phyloP scores from a whole-genome alignment of 805 yeast species.

The Candida silvatica region DNA sequence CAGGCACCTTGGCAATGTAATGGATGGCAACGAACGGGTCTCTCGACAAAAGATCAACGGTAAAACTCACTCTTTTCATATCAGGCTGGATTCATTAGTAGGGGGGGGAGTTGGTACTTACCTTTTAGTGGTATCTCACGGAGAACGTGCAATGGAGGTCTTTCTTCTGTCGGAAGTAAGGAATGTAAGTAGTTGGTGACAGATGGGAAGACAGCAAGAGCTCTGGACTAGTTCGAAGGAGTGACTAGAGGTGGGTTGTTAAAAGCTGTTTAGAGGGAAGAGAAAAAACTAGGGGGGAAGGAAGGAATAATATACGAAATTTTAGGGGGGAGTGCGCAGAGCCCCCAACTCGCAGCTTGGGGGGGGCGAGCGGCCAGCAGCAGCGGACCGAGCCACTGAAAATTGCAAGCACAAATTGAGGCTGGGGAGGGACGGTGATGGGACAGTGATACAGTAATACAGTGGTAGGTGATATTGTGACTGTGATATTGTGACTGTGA shows the following conservation, averaged over 20 bases:
- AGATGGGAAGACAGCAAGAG: neutral
- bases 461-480: too few species aligned
- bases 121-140: neutral
- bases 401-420: neutral
- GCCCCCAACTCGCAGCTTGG: too few species aligned
- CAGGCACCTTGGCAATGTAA: neutral
- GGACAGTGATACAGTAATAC: too few species aligned
- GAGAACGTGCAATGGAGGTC: too few species aligned
- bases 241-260: conserved; percentile 10
- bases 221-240: conserved; percentile 8
- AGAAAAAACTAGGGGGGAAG: conserved; percentile 1
- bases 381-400: neutral
- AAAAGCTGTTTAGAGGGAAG: neutral
- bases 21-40: neutral
- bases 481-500: too few species aligned
- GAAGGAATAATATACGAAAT: too few species aligned
- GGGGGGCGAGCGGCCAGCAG: neutral
- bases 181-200: conserved; percentile 22
- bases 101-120: neutral
- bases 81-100: neutral
- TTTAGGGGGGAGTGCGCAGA: too few species aligned
- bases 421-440: neutral
- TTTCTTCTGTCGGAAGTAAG: conserved; percentile 8
- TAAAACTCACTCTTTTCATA: neutral
- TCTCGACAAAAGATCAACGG: neutral